Evolutionary conservation across 176 grass and related monocot species (phyloP).

Genomic region (Eleusine coracana): DNA sequence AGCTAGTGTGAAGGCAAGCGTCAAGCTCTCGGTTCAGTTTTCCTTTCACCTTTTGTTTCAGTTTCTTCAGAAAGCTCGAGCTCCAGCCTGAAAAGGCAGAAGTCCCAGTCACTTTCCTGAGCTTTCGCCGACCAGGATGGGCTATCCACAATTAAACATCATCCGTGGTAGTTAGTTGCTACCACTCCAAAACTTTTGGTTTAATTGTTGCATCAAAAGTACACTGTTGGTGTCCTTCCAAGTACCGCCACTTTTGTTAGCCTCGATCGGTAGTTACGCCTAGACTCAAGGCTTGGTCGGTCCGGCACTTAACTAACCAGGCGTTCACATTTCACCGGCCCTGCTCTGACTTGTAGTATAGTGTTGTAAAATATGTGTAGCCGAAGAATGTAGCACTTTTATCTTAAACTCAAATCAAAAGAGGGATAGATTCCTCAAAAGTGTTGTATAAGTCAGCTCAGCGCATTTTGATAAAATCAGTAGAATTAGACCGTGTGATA

Average conservation of each 20-base stretch:
- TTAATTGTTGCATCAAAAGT: not conserved
- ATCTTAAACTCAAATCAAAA: not conserved
- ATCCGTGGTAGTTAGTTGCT: not conserved
- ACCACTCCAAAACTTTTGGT: not conserved
- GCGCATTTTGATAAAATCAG: no score
- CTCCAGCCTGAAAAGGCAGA: not conserved
- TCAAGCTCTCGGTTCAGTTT: not conserved
- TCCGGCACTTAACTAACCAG: not conserved
- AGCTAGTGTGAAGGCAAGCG: no score
- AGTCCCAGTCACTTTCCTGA: no score
- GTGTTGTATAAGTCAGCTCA: not conserved
- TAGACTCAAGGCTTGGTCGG: not conserved
- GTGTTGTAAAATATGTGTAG: no score
- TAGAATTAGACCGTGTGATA: not conserved
- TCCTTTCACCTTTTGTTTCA: not conserved
- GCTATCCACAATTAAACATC: not conserved
- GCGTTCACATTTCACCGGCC: conserved; percentile 19
- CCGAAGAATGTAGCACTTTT: no score
- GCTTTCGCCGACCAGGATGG: no score
- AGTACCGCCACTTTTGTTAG: not conserved
- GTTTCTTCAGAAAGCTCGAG: not conserved
- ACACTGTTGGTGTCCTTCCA: conserved; percentile 28
- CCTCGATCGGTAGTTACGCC: conserved; percentile 9
- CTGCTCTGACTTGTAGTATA: not conserved
- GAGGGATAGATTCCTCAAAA: not conserved